Evolutionary conservation across 2,329 filamentous ascomycete genomes (phyloP).

Genomic region (Pseudopyricularia javanii): DNA sequence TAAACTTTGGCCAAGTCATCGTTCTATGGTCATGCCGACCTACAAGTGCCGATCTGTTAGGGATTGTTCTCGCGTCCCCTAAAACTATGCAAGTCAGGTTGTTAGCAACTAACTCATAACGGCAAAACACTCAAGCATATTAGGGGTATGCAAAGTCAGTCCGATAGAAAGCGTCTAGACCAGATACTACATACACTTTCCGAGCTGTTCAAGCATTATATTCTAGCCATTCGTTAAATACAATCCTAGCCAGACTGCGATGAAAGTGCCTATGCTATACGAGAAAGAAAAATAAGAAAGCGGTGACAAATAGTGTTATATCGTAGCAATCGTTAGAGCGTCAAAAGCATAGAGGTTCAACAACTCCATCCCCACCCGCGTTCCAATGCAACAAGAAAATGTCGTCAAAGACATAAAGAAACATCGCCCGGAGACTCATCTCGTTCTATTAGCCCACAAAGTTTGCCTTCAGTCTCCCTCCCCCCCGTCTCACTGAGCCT

Average conservation of each 20-base stretch:
- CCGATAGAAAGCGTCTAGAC: no score
- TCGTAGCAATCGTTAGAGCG: slow-evolving; percentile 1
- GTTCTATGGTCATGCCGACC: no score
- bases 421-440: not conserved
- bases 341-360: not conserved
- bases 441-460: not conserved
- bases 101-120: no score
- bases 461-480: not conserved
- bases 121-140: no score
- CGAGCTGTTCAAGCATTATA: no score
- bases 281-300: not conserved
- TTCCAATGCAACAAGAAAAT: not conserved
- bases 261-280: not conserved
- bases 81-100: no score
- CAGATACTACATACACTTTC: no score
- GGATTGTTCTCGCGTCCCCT: no score
- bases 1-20: no score
- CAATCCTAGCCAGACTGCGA: not conserved
- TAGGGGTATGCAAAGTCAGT: no score
- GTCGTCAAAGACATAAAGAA: not conserved
- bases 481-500: not conserved
- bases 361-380: not conserved
- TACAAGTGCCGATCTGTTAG: no score
- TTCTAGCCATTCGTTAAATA: not conserved
- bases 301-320: not conserved